Evolutionary conservation across 306 rosid species (phyloP), one percentile per base, ranked within the genome.

Genomic region (Cicer arietinum): DNA sequence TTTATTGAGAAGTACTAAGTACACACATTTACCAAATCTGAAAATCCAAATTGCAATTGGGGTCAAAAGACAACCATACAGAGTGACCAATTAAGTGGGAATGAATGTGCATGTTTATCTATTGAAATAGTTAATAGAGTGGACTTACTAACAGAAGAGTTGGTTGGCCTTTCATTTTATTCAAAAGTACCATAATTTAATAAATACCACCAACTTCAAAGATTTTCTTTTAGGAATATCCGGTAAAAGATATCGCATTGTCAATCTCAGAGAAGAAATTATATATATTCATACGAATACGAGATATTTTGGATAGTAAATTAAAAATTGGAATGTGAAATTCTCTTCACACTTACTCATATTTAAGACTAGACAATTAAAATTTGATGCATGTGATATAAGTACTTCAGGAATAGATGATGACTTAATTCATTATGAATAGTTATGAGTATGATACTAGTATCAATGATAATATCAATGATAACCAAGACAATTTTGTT

Each of bases 181-280:
- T 75, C 73, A 60, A 62, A 69, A 75, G 67, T 61, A 7, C 16
- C 66, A 60, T 45, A 69, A 69, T 75, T 66, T 80, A n/a, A 39
- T 30, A 42, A 8, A 67, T 30, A 56, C 40, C 50, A 51, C 56
- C 14, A 42, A n/a, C 39, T 37, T 7, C 30, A 56, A 59, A 30
- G 5, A 3, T 30, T 3, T 30, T 30, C 2, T 30, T 30, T 3
- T 30, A 30, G 37, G 37, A 30, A 3, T 30, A 0, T 30, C 1
- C 4, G 4, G 6, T 30, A 30, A 25, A 54, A 67, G 11, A 9
- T 25, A 39, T 42, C 58, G 54, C 13, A 12, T 18, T 16, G 60
- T 77, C 50, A 77, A 77, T 67, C 35, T 59, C 1, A 8, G 11
- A 40, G 5, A 18, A 45, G 47, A 44, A 43, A 22, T 18, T 12